phyloP scores from a whole-genome alignment of 2,329 filamentous ascomycete genomes.

The Cladophialophora bantiana region DNA sequence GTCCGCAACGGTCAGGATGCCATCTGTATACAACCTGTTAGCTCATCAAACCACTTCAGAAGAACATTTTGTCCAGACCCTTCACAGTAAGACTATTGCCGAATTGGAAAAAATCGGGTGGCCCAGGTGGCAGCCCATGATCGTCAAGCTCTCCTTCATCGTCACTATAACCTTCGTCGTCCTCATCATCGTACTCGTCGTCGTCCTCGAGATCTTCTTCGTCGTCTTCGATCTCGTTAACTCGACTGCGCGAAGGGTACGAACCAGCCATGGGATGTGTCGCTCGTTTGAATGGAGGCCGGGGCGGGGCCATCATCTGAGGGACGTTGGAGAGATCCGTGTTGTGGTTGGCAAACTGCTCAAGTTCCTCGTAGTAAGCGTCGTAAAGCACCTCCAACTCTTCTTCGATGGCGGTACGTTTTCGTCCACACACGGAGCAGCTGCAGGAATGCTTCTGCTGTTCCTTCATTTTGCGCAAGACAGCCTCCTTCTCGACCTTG shows the following conservation, averaged over 20 bases:
- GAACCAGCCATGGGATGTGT: constrained; percentile 55
- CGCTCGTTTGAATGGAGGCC: constrained; percentile 51
- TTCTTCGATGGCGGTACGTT: constrained; percentile 96
- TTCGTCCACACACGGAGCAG: constrained; percentile 94
- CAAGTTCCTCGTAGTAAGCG: constrained; percentile 96
- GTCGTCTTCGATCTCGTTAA: constrained; percentile 63
- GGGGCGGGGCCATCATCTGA: constrained; percentile 71
- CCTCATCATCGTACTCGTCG: constrained; percentile 64
- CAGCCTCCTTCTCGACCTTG: constrained; percentile 98
- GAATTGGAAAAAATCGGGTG: constrained; percentile 94
- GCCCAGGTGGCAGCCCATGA: constrained; percentile 69
- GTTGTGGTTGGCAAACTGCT: constrained; percentile 91
- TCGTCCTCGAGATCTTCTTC: constrained; percentile 64
- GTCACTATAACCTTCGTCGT: constrained; percentile 71
- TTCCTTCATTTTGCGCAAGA: constrained; percentile 99
- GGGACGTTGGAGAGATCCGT: constrained; percentile 68
- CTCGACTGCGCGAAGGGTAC: constrained; percentile 70
- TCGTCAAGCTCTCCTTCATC: constrained; percentile 69
- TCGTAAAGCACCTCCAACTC: constrained; percentile 97
- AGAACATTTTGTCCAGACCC: constrained; percentile 56
- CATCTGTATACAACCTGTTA: constrained; percentile 63
- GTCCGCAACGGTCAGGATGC: constrained; percentile 97
- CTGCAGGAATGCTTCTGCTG: constrained; percentile 99
- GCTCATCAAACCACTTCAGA: constrained; percentile 1
- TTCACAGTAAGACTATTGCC: constrained; percentile 97